Evolutionary conservation across 495 filamentous ascomycete species (phyloP), one percentile per base, ranked within the genome.

Genomic region (Daldinia vernicosa): DNA sequence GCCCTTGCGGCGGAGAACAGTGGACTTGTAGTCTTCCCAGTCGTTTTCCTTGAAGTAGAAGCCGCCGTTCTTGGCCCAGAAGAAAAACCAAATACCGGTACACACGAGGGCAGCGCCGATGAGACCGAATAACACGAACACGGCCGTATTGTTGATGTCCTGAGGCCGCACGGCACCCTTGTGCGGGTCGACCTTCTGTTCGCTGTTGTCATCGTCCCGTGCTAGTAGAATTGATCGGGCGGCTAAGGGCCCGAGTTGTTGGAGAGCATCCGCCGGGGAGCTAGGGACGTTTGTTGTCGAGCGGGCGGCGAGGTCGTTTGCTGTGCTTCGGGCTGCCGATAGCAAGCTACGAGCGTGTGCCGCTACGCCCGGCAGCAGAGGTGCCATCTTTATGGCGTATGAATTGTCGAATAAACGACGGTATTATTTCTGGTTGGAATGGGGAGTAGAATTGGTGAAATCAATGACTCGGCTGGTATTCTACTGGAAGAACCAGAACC

Each of bases 11-110:
- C 95, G 89, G n/a, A 98, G 82, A 11, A 99, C 96, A 0, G 96
- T 98, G 4, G 91, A 91, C 77, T 98, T 98, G 87, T 99, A 99
- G 70, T 99, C 95, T 1, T 97, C 94, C 95, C 95, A 99, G 80
- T 99, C 95, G 54, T 87, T 84, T 63, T 93, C 82, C 17, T 85
- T 86, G 85, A 92, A 99, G 63, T 90, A 80, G 82, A 98, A 98
- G 2, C 95, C 96, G 72, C 95, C 96, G 76, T 98, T 95, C 80
- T 91, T 93, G 60, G 94, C 93, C 91, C 91, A 96, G 87, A 98
- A 97, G 86, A 98, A 99, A 83, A 98, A 97, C 95, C 95, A 99
- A 68, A 98, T 92, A 22, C 81, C 84, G 0, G 85, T 87, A 22
- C 94, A 66, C 32, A 94, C 93, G 77, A 98, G 91, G 19, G 81